A percentile compares a stretch with the other conserved stretches of the same genome.
These are phyloP conservation scores for Camillea tinctor DNA, from an alignment of 2,329 filamentous ascomycete genomes.

Conservation along the genomic window DNA sequence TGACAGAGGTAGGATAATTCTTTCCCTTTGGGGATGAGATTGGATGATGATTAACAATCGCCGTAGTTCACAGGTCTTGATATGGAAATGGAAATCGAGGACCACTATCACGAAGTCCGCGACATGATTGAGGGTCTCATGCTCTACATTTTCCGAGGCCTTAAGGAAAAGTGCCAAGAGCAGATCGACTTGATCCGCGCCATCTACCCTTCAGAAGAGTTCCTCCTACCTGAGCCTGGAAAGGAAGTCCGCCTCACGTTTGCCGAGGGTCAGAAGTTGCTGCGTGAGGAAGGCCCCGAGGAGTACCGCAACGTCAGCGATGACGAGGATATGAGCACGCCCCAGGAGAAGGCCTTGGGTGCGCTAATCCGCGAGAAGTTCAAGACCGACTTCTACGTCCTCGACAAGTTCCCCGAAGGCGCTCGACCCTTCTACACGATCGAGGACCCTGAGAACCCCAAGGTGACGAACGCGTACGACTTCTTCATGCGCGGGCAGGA, in stretches of 20 bases:
- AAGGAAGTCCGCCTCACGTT: constrained; percentile 77
- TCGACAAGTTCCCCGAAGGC: constrained; percentile 91
- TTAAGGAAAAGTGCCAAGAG: constrained; percentile 63
- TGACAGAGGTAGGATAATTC: constrained; percentile 62
- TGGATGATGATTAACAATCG: constrained; percentile 5
- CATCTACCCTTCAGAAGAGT: constrained; percentile 74
- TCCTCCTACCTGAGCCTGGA: constrained; percentile 71
- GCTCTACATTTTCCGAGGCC: constrained; percentile 75
- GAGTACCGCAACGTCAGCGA: constrained; percentile 69
- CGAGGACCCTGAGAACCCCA: constrained; percentile 54
- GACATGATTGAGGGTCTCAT: constrained; percentile 71
- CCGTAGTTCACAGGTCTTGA: constrained; percentile 76
- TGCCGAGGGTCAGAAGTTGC: constrained; percentile 72
- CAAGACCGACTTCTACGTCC: constrained; percentile 92
- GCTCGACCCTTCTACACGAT: constrained; percentile 93
- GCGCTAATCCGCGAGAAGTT: constrained; percentile 83
- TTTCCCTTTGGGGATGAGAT: not conserved
- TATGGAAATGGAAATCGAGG: constrained; percentile 85
- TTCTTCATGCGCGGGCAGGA: constrained; percentile 91
- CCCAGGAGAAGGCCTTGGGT: constrained; percentile 86
- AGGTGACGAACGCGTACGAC: constrained; percentile 58
- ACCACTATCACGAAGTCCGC: constrained; percentile 74
- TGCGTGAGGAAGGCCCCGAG: constrained; percentile 69
- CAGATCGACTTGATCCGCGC: constrained; percentile 71
- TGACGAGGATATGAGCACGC: constrained; percentile 76